These are phyloP conservation scores for Cyclotella choctawhatcheeana DNA, from an alignment of 108 stramenopile genomes.

Conservation along the genomic window DNA sequence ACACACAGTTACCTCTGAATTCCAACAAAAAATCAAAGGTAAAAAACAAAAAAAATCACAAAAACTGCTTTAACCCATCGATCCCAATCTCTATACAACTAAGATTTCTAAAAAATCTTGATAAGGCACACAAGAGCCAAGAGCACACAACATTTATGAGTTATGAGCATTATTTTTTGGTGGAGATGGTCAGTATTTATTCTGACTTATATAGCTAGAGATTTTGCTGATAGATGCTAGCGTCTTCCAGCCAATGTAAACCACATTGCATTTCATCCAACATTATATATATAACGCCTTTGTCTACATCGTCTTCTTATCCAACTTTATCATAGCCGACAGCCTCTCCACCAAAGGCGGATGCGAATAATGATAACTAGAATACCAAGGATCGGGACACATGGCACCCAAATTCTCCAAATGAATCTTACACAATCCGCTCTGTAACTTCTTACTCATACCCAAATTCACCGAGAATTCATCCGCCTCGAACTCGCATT, in stretches of 20 bases:
- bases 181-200: no score
- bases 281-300: background rate
- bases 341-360: conserved; percentile 97
- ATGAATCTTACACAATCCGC: conserved; percentile 95
- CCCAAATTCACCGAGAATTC: conserved; percentile 87
- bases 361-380: conserved; percentile 95
- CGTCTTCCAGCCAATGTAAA: background rate
- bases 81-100: no score
- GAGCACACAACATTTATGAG: no score
- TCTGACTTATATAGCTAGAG: no score
- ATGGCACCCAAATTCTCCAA: conserved; percentile 95
- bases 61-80: no score
- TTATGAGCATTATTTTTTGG: no score
- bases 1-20: no score
- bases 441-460: conserved; percentile 80
- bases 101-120: no score
- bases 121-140: no score
- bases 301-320: conserved; percentile 49
- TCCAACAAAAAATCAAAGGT: no score
- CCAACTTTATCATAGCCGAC: conserved; percentile 89
- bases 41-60: no score
- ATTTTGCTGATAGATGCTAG: no score
- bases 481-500: conserved; percentile 95
- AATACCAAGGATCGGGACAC: conserved; percentile 91
- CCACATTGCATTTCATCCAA: background rate